Evolutionary conservation across 2,329 filamentous ascomycete genomes (phyloP).

Genomic region (Raffaelea ambrosiae): DNA sequence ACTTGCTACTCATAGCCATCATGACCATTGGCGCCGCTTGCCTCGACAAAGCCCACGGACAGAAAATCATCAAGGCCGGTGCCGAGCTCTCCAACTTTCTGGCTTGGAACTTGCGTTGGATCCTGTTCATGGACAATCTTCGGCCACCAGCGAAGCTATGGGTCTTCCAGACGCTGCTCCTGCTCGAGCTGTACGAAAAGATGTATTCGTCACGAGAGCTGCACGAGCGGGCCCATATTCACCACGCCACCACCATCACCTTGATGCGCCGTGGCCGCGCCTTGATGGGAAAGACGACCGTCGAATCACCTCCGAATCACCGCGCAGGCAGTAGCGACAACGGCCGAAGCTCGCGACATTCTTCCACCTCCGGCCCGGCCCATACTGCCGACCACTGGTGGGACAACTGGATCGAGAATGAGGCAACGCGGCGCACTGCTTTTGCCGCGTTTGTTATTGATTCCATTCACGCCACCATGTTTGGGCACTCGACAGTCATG

Average conservation of each 20-base stretch:
- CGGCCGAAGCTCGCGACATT: slow-evolving; percentile 48
- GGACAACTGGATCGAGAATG: slow-evolving; percentile 92
- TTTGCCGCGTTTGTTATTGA: slow-evolving; percentile 95
- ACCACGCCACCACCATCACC: slow-evolving; percentile 91
- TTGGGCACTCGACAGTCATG: slow-evolving; percentile 95
- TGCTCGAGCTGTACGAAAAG: slow-evolving; percentile 93
- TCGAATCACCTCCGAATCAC: slow-evolving; percentile 73
- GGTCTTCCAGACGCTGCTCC: slow-evolving; percentile 85
- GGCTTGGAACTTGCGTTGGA: slow-evolving; percentile 89
- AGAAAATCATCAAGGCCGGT: slow-evolving; percentile 65
- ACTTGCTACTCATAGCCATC: slow-evolving; percentile 75
- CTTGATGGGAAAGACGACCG: slow-evolving; percentile 73
- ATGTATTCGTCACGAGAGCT: slow-evolving; percentile 90
- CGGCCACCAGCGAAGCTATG: slow-evolving; percentile 88
- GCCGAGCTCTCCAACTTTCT: slow-evolving; percentile 81
- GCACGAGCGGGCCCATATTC: slow-evolving; percentile 91
- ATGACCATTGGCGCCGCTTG: slow-evolving; percentile 90
- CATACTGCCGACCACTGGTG: slow-evolving; percentile 84
- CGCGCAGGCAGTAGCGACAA: slow-evolving; percentile 58
- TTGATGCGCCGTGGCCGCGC: slow-evolving; percentile 91
- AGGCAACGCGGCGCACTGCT: slow-evolving; percentile 80
- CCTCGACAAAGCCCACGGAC: slow-evolving; percentile 72
- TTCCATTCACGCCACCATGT: slow-evolving; percentile 95
- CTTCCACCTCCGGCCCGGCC: slow-evolving; percentile 49
- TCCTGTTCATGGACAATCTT: slow-evolving; percentile 92